Percentiles rank a stretch among this genome's conserved stretches.
Conservation (phyloP, 768 basidiomycete species). For the Serendipita sp. region DNA sequence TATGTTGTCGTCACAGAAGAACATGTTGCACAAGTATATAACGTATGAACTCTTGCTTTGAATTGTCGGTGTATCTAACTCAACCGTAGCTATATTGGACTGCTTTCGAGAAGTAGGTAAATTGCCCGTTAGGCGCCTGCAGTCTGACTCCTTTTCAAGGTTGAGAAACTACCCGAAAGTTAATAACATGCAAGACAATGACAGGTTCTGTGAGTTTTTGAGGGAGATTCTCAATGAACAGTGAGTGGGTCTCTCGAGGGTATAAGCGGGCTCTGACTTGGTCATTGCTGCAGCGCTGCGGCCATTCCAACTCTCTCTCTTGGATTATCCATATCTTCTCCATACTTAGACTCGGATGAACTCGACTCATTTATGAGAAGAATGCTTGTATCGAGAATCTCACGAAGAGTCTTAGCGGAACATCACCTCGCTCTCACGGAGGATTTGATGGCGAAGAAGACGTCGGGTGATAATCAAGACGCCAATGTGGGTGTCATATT, state of each 20-base stretch:
- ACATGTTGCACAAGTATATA: slow-evolving; percentile 67
- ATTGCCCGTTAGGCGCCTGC: neutral
- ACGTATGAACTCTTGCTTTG: slow-evolving; percentile 17
- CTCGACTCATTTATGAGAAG: slow-evolving; percentile 79
- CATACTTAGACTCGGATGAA: slow-evolving; percentile 57
- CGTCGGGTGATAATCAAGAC: slow-evolving; percentile 18
- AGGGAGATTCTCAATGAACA: slow-evolving; percentile 52
- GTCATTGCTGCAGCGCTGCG: slow-evolving; percentile 32
- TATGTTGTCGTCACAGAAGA: slow-evolving; percentile 80
- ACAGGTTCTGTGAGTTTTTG: slow-evolving; percentile 61
- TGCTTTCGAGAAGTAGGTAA: slow-evolving; percentile 62
- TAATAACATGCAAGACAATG: slow-evolving; percentile 57
- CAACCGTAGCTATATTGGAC: slow-evolving; percentile 57
- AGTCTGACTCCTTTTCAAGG: slow-evolving; percentile 24
- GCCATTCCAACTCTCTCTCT: slow-evolving; percentile 73
- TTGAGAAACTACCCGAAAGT: slow-evolving; percentile 62
- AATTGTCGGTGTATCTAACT: neutral
- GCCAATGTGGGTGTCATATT: slow-evolving; percentile 68
- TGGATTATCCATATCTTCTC: slow-evolving; percentile 73
- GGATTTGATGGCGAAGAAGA: slow-evolving; percentile 25
- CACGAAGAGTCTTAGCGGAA: slow-evolving; percentile 73
- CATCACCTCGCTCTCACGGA: slow-evolving; percentile 75
- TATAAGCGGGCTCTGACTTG: neutral
- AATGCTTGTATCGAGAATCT: slow-evolving; percentile 84
- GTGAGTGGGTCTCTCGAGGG: slow-evolving; percentile 26